Evolutionary conservation across 2,329 filamentous ascomycete species (phyloP).

Genomic region (Venturia effusa): DNA sequence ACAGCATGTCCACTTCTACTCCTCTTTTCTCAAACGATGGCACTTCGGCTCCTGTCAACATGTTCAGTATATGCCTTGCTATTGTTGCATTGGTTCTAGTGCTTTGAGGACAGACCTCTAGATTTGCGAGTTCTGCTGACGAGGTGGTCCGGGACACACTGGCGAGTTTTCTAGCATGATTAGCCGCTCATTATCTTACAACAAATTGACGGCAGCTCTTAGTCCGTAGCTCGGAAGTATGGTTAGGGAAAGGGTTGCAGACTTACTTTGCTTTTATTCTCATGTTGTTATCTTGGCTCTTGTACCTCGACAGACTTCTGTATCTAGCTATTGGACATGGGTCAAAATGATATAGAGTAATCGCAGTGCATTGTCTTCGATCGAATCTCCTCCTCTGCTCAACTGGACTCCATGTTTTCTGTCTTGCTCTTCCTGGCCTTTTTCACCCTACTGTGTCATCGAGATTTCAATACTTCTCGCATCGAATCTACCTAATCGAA

Average conservation of each 20-base stretch:
- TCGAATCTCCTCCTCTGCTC: background rate
- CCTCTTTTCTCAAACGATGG: background rate
- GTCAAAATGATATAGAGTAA: background rate
- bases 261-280: slow-evolving; percentile 4
- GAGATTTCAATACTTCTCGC: background rate
- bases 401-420: background rate
- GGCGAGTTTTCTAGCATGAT: background rate
- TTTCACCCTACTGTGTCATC: background rate
- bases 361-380: slow-evolving; percentile 3
- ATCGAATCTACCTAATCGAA: too few relatives aligned
- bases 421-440: background rate
- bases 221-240: background rate
- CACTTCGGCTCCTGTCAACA: background rate
- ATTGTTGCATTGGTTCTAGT: background rate
- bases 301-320: background rate
- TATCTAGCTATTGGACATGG: slow-evolving; percentile 1
- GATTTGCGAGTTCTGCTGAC: background rate
- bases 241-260: background rate
- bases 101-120: background rate
- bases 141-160: background rate
- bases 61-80: background rate
- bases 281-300: slow-evolving; percentile 2
- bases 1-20: background rate
- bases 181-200: background rate
- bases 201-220: background rate